Evolutionary conservation across 306 rosid species (phyloP).

Genomic region (Lathyrus oleraceus): DNA sequence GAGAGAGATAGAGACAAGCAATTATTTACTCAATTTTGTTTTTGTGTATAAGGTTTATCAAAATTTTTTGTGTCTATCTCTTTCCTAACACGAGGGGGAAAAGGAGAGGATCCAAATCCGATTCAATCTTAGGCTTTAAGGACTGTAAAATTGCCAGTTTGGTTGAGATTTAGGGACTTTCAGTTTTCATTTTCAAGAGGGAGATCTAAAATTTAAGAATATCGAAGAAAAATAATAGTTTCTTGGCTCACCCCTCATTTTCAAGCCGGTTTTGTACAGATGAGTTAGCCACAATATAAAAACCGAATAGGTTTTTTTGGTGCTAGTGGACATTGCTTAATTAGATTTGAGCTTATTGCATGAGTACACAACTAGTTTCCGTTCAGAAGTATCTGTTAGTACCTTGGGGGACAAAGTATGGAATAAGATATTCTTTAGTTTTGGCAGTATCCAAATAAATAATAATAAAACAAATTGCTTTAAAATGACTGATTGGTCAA

Average conservation of each 20-base stretch:
- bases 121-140: background rate
- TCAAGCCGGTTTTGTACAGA: background rate
- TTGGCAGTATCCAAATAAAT: background rate
- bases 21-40: too few relatives aligned
- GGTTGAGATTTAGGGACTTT: background rate
- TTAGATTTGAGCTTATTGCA: background rate
- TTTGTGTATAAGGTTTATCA: background rate
- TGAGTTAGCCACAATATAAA: background rate
- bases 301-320: background rate
- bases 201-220: background rate
- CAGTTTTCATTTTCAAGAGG: background rate
- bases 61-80: background rate
- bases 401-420: background rate
- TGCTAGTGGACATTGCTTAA: background rate
- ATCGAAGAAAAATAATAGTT: background rate
- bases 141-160: background rate
- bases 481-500: background rate
- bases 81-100: background rate
- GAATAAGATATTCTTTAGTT: background rate
- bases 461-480: background rate
- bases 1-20: background rate
- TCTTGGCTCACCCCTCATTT: background rate
- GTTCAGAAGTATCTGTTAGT: background rate
- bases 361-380: background rate
- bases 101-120: background rate